These are phyloP conservation scores for Ophiocordyceps polyrhachis-furcata DNA, from an alignment of 2,329 filamentous ascomycete species.

Conservation along the genomic window DNA sequence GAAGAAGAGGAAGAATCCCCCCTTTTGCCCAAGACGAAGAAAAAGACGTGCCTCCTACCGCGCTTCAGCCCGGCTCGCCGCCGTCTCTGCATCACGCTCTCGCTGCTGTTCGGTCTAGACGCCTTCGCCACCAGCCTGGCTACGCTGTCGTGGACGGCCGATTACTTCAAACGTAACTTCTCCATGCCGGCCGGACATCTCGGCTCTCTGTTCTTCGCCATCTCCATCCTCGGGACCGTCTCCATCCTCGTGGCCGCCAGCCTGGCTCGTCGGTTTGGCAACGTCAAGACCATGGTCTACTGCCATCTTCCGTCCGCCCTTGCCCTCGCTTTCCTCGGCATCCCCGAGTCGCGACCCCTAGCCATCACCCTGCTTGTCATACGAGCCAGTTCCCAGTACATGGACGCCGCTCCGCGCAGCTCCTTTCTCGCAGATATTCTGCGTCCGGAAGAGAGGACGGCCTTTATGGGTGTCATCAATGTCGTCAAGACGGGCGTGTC, in stretches of 20 bases:
- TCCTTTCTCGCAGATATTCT: not conserved
- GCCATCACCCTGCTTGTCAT: not conserved
- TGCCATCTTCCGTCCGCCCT: not conserved
- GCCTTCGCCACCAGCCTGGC: not conserved
- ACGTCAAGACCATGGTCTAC: not conserved
- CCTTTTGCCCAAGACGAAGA: not conserved
- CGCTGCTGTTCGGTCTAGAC: not conserved
- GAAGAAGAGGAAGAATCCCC: not conserved
- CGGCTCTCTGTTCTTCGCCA: not conserved
- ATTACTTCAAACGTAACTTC: not conserved
- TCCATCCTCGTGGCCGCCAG: not conserved
- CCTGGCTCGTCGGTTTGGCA: not conserved
- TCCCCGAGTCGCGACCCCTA: not conserved
- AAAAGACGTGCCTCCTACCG: not conserved
- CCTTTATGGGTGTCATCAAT: conserved; percentile 7
- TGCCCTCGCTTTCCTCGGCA: not conserved
- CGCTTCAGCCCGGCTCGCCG: not conserved
- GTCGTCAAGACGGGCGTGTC: conserved; percentile 19
- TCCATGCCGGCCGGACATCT: not conserved
- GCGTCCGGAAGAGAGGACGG: not conserved
- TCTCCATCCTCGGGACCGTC: not conserved
- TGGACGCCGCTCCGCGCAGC: not conserved
- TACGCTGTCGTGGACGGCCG: not conserved
- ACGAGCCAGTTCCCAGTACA: not conserved
- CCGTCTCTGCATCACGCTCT: not conserved